Conservation (phyloP, 192 early-diverging fungal genomes). For the Rhizophagus clarus region DNA sequence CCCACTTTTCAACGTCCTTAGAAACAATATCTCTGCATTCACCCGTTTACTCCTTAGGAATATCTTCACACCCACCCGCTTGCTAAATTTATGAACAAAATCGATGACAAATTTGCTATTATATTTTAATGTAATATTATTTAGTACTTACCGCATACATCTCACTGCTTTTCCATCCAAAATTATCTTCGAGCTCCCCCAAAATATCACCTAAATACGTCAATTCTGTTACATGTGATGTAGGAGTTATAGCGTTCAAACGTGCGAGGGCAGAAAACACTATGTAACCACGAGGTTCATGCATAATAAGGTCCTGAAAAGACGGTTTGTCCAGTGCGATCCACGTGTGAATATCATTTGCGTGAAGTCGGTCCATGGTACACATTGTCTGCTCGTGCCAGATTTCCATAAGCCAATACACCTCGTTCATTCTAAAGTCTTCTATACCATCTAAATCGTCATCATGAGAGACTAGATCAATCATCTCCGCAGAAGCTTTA, state of each 20-base stretch:
- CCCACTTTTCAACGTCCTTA: too few species aligned
- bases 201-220: not conserved
- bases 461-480: not conserved
- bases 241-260: not conserved
- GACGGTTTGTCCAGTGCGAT: not conserved
- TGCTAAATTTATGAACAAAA: too few species aligned
- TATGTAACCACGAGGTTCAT: not conserved
- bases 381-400: not conserved
- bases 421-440: not conserved
- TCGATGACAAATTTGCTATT: too few species aligned
- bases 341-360: conserved; percentile 18
- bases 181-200: not conserved
- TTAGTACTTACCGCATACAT: not conserved
- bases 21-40: too few species aligned
- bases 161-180: not conserved
- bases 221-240: not conserved
- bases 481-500: not conserved
- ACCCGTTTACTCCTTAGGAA: too few species aligned
- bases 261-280: not conserved
- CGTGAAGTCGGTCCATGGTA: not conserved
- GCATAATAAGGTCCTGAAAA: not conserved
- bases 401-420: not conserved
- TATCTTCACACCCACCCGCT: too few species aligned
- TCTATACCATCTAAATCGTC: not conserved
- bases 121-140: too few species aligned